phyloP scores from a whole-genome alignment of 2,329 filamentous ascomycete species.

The Colletotrichum sp. region DNA sequence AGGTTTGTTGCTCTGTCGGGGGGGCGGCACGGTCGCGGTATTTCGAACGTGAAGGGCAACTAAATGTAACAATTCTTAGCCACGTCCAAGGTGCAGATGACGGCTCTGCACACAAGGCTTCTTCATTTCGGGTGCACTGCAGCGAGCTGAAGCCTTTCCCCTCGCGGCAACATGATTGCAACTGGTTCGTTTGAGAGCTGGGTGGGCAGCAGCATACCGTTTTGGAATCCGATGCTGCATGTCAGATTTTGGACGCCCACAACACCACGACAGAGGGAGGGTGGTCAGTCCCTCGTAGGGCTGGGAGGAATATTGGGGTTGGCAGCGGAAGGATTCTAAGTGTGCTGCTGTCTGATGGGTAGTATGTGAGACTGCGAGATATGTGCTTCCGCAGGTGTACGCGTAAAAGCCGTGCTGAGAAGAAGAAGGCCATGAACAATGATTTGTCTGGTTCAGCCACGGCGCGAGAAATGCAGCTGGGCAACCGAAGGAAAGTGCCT shows the following conservation, averaged over 20 bases:
- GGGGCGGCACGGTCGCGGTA: not conserved
- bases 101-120: not conserved
- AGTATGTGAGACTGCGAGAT: not conserved
- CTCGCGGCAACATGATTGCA: not conserved
- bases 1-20: not conserved
- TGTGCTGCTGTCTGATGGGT: not conserved
- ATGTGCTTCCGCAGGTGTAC: not conserved
- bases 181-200: conserved; percentile 6
- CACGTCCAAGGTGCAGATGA: conserved; percentile 13
- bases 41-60: not conserved
- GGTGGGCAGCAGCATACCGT: not conserved
- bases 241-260: conserved; percentile 14
- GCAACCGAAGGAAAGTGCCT: not conserved
- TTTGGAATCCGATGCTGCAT: conserved; percentile 18
- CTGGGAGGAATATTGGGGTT: conserved; percentile 14
- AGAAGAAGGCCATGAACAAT: not conserved
- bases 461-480: not conserved
- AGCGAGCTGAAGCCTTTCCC: conserved; percentile 3
- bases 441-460: conserved; percentile 1
- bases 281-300: conserved; percentile 15
- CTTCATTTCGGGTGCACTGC: not conserved
- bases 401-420: not conserved
- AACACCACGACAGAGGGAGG: not conserved
- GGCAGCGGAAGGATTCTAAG: conserved; percentile 21
- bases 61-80: conserved; percentile 1